phyloP scores from a whole-genome alignment of 192 early-diverging fungal species.

The Coemansia sp. region DNA sequence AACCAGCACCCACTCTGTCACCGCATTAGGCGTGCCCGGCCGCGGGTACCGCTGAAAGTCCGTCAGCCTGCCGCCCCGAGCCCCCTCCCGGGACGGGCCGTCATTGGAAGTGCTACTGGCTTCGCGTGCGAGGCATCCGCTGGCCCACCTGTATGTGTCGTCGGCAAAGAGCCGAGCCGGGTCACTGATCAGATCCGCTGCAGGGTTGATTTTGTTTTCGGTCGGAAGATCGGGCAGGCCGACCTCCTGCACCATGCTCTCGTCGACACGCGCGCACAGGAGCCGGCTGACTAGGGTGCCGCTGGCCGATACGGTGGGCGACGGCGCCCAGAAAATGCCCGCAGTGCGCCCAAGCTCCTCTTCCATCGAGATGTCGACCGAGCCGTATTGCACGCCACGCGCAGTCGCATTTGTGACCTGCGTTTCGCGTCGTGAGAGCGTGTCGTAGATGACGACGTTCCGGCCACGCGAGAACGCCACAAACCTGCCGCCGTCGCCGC shows the following conservation, averaged over 20 bases:
- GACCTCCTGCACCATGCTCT: constrained; percentile 3
- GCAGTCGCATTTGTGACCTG: constrained; percentile 6
- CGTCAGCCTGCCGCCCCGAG: neutral
- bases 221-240: constrained; percentile 8
- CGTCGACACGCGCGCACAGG: constrained; percentile 19
- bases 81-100: no score
- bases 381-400: constrained; percentile 10
- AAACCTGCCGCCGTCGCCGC: constrained; percentile 4
- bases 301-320: neutral
- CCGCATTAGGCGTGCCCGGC: constrained; percentile 9
- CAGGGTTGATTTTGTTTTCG: constrained; percentile 5
- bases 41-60: constrained; percentile 12
- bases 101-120: no score
- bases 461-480: constrained; percentile 13
- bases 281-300: no score
- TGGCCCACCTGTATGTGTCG: constrained; percentile 3
- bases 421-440: neutral
- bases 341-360: constrained; percentile 16
- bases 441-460: constrained; percentile 16
- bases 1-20: constrained; percentile 6
- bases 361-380: constrained; percentile 14
- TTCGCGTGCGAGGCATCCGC: neutral
- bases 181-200: neutral
- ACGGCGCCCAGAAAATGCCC: constrained; percentile 10
- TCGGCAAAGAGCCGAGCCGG: constrained; percentile 5